Conservation (phyloP, 1,139 yeast species). For the Pichia sp. region DNA sequence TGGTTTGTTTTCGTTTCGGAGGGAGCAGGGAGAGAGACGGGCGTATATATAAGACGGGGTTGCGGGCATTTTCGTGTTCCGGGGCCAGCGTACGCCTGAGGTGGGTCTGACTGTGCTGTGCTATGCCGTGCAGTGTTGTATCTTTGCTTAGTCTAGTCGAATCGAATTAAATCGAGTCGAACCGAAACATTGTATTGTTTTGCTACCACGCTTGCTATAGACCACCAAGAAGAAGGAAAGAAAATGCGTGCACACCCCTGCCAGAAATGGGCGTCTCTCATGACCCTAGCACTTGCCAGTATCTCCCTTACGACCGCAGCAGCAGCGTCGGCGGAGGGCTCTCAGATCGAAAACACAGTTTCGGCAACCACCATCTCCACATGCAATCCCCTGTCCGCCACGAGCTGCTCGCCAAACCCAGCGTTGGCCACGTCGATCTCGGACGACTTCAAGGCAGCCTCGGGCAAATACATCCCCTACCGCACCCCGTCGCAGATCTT, state of each 20-base stretch:
- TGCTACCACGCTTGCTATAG: too few species aligned
- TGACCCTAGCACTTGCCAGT: background rate
- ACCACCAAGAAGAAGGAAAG: background rate
- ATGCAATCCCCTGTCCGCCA: slow-evolving; percentile 40
- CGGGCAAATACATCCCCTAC: slow-evolving; percentile 40
- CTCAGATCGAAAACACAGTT: slow-evolving; percentile 2
- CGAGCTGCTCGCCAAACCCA: slow-evolving; percentile 42
- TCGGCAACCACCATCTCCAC: slow-evolving; percentile 25
- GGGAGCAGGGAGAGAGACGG: background rate
- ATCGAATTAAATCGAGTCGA: too few species aligned
- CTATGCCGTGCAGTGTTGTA: too few species aligned
- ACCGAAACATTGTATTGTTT: background rate
- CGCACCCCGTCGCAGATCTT: slow-evolving; percentile 36
- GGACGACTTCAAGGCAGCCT: slow-evolving; percentile 45
- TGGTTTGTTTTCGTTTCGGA: background rate
- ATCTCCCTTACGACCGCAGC: background rate
- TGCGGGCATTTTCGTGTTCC: too few species aligned
- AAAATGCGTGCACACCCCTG: background rate
- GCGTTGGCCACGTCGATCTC: slow-evolving; percentile 55
- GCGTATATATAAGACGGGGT: background rate
- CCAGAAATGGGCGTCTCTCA: background rate
- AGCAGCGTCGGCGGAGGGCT: background rate
- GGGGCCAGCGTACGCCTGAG: too few species aligned
- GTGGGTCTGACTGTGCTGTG: too few species aligned
- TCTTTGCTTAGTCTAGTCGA: too few species aligned